Evolutionary conservation across 306 rosid species (phyloP).

Genomic region (Prosopis cineraria): DNA sequence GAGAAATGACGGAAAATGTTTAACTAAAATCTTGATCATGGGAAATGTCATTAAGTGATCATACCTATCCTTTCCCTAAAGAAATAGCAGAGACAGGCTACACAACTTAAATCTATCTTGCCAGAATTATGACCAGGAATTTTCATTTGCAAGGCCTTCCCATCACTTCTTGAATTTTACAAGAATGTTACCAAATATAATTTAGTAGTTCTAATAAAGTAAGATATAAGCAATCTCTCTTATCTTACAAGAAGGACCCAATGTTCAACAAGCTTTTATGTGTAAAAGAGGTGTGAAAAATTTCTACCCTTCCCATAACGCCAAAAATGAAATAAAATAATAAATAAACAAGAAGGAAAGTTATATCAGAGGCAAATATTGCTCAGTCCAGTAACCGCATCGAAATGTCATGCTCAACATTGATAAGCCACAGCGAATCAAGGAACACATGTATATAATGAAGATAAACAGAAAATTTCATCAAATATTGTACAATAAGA

Average conservation of each 20-base stretch:
- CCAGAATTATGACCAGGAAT: not conserved
- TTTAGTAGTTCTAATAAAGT: not conserved
- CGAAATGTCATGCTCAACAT: not conserved
- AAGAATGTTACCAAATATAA: not conserved
- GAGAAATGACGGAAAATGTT: too few relatives aligned
- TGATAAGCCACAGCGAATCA: constrained; percentile 6
- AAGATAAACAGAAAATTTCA: not conserved
- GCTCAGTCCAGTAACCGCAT: not conserved
- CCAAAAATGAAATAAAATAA: not conserved
- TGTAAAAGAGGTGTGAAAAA: not conserved
- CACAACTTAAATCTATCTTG: not conserved
- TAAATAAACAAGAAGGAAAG: not conserved
- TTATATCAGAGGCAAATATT: not conserved
- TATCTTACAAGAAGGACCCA: not conserved
- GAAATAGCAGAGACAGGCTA: not conserved
- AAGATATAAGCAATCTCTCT: not conserved
- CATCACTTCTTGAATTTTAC: not conserved
- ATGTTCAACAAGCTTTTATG: not conserved
- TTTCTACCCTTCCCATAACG: not conserved
- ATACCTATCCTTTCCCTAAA: not conserved
- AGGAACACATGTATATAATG: not conserved
- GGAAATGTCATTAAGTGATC: not conserved
- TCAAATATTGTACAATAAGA: constrained; percentile 1
- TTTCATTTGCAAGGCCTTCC: not conserved
- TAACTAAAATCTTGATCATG: too few relatives aligned